Conservation (phyloP, 208 protist genomes). For the Balamuthia mandrillaris region DNA sequence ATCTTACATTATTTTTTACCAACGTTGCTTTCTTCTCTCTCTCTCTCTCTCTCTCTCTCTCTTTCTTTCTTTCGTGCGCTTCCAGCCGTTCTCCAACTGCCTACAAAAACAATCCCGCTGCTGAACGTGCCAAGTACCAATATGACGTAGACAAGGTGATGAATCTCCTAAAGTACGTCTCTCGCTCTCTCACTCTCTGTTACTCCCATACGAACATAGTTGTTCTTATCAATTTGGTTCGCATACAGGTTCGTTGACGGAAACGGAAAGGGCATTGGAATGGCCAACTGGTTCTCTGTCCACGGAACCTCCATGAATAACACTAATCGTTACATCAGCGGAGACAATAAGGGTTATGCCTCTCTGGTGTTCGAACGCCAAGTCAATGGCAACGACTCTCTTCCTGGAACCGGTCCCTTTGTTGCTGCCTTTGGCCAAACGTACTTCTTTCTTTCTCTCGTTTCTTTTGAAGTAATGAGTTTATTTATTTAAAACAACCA, state of each 20-base stretch:
- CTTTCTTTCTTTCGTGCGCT: no score
- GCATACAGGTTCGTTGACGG: slow-evolving; percentile 36
- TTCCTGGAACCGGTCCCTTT: slow-evolving; percentile 55
- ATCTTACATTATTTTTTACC: neutral
- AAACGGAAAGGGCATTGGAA: slow-evolving; percentile 44
- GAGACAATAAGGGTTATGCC: slow-evolving; percentile 70
- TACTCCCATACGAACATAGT: no score
- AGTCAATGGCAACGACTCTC: neutral
- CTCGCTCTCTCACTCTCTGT: neutral
- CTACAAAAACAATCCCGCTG: slow-evolving; percentile 59
- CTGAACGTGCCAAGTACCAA: slow-evolving; percentile 59
- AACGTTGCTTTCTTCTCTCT: no score
- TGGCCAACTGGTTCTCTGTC: slow-evolving; percentile 60
- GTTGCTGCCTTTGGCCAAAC: slow-evolving; percentile 59
- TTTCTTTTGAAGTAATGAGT: neutral
- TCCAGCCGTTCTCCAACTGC: slow-evolving; percentile 51
- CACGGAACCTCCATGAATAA: slow-evolving; percentile 69
- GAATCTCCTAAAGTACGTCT: slow-evolving; percentile 39
- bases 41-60: no score
- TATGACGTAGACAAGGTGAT: slow-evolving; percentile 61
- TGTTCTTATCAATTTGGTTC: neutral
- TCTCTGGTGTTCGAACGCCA: slow-evolving; percentile 58
- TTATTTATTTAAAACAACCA: neutral
- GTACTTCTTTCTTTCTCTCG: neutral
- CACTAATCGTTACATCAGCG: slow-evolving; percentile 59